These are phyloP conservation scores for Jimgerdemannia flammicorona DNA, from an alignment of 192 early-diverging fungal genomes.

Conservation along the genomic window DNA sequence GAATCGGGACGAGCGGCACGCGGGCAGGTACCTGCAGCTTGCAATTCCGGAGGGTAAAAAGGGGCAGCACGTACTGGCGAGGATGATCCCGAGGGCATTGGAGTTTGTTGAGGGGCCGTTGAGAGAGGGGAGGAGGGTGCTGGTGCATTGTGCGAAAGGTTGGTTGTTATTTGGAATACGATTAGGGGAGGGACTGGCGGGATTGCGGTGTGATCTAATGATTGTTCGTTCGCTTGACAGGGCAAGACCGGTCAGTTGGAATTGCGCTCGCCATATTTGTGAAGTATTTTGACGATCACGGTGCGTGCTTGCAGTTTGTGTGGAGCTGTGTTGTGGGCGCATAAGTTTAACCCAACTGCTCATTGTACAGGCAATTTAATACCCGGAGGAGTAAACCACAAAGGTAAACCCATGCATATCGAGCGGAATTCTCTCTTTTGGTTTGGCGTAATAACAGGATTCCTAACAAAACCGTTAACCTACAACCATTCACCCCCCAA, in stretches of 20 bases:
- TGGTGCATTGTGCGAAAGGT: conserved; percentile 82
- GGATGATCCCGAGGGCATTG: conserved; percentile 54
- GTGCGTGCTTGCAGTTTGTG: not conserved
- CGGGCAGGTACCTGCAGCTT: conserved; percentile 58
- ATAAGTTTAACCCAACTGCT: too few species aligned
- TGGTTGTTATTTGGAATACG: too few species aligned
- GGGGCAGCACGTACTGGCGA: conserved; percentile 64
- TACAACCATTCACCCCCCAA: conserved; percentile 8
- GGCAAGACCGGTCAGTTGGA: conserved; percentile 73
- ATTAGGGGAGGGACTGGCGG: too few species aligned
- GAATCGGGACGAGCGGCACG: conserved; percentile 14
- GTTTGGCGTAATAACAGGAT: too few species aligned
- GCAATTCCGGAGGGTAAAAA: conserved; percentile 87
- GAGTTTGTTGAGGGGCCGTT: conserved; percentile 44
- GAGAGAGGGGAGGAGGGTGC: conserved; percentile 33
- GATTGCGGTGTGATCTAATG: too few species aligned
- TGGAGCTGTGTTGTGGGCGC: too few species aligned
- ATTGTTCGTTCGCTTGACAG: too few species aligned
- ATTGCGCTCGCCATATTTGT: conserved; percentile 68
- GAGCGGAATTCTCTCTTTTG: too few species aligned
- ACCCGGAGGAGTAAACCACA: too few species aligned
- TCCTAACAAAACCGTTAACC: too few species aligned
- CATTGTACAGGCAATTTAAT: too few species aligned
- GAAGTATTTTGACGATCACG: conserved; percentile 47
- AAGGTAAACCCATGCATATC: too few species aligned